phyloP scores from a whole-genome alignment of 495 filamentous ascomycete species.

The Durotheca rogersii region DNA sequence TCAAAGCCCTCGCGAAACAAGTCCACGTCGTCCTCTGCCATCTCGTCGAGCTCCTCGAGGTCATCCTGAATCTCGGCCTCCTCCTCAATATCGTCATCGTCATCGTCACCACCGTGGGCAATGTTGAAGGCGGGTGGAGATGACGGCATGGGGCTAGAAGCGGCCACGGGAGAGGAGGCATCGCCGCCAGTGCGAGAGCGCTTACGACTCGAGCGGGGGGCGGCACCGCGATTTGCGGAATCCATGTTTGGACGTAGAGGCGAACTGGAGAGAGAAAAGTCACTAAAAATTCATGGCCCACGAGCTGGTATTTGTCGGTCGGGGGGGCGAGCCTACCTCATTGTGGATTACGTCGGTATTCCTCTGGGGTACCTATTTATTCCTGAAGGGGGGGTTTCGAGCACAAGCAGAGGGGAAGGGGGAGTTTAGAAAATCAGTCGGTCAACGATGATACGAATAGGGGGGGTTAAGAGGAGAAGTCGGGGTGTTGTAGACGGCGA shows the following conservation, averaged over 20 bases:
- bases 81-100: constrained; percentile 73
- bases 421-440: background rate
- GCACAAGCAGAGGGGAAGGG: background rate
- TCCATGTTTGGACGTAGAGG: constrained; percentile 81
- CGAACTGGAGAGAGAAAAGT: constrained; percentile 54
- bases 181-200: constrained; percentile 78
- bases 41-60: constrained; percentile 91
- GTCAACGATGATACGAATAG: background rate
- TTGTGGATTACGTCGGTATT: constrained; percentile 30
- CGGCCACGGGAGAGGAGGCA: constrained; percentile 63
- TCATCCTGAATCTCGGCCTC: constrained; percentile 74
- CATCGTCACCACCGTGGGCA: constrained; percentile 57
- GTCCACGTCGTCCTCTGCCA: constrained; percentile 96
- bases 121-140: constrained; percentile 55
- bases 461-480: background rate
- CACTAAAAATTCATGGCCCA: constrained; percentile 1
- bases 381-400: no score
- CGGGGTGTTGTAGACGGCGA: no score
- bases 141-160: constrained; percentile 52
- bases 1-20: constrained; percentile 90
- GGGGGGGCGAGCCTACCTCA: constrained; percentile 38
- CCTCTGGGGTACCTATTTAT: no score
- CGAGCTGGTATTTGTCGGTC: background rate
- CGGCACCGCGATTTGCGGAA: constrained; percentile 78
- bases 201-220: constrained; percentile 66